A percentile compares a stretch with the other conserved stretches of the same genome.
phyloP scores from a whole-genome alignment of 495 filamentous ascomycete genomes.

The Jackrogersella multiformis region DNA sequence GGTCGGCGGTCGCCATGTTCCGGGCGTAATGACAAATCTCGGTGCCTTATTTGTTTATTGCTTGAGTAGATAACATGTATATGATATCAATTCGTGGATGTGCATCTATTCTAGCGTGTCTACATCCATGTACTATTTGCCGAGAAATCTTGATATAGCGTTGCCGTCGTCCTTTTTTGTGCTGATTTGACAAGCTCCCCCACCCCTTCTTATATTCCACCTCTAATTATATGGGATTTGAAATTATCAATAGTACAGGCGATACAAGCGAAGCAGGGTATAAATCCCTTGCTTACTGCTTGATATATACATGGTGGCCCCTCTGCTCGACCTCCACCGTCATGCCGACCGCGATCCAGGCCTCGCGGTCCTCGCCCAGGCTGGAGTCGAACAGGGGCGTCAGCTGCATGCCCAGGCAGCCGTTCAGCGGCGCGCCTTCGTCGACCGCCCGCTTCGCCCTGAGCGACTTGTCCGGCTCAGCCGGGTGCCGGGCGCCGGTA shows the following conservation, averaged over 20 bases:
- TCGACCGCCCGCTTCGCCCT: slow-evolving; percentile 77
- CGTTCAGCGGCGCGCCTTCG: slow-evolving; percentile 70
- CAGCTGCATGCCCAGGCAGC: slow-evolving; percentile 87
- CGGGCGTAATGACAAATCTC: slow-evolving; percentile 21
- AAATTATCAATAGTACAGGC: slow-evolving; percentile 1
- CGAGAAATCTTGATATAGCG: background rate
- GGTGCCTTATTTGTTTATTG: background rate
- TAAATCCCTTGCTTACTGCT: slow-evolving; percentile 41
- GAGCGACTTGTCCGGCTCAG: slow-evolving; percentile 79
- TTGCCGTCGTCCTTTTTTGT: background rate
- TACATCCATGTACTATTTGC: background rate
- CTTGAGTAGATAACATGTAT: background rate
- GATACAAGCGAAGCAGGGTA: background rate
- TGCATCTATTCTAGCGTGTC: background rate
- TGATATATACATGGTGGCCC: slow-evolving; percentile 54
- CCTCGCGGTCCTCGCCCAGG: slow-evolving; percentile 46
- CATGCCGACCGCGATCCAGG: slow-evolving; percentile 58
- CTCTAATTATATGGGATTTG: no score
- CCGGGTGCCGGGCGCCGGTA: slow-evolving; percentile 73
- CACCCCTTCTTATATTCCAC: background rate
- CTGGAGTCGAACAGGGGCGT: slow-evolving; percentile 65
- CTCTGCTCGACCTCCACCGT: slow-evolving; percentile 49
- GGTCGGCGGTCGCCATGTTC: background rate
- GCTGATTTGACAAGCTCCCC: background rate
- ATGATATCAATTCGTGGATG: background rate